phyloP scores from a whole-genome alignment of 164 flowering plant species.

The Stephania japonica region DNA sequence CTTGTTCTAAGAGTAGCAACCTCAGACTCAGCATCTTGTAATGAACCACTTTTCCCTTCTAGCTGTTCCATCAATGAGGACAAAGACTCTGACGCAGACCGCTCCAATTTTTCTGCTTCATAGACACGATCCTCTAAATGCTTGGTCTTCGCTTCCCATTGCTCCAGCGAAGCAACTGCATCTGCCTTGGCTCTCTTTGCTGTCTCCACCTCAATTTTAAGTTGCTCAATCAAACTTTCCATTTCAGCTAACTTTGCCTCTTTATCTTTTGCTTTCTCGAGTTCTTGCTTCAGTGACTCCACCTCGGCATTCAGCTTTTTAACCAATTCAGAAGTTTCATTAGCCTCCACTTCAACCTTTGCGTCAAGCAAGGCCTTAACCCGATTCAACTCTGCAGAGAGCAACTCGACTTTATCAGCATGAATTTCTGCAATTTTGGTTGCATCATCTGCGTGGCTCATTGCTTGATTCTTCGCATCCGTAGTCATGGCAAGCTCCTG shows the following conservation, averaged over 20 bases:
- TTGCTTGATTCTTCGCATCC: conserved; percentile 77
- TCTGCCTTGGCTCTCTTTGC: conserved; percentile 69
- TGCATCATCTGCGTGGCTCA: conserved; percentile 79
- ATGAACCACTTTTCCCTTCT: conserved; percentile 50
- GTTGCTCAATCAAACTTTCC: conserved; percentile 24
- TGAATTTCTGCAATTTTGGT: conserved; percentile 81
- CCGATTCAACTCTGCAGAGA: conserved; percentile 53
- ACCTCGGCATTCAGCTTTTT: conserved; percentile 48
- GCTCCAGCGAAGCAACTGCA: conserved; percentile 49
- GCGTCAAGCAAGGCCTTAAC: conserved; percentile 67
- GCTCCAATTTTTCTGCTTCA: conserved; percentile 57
- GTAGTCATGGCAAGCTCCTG: conserved; percentile 64
- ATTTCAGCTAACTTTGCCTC: conserved; percentile 17
- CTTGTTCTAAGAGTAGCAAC: conserved; percentile 55
- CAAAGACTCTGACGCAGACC: conserved; percentile 66
- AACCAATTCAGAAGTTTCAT: conserved; percentile 36
- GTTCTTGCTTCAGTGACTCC: conserved; percentile 44
- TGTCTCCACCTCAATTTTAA: conserved; percentile 62
- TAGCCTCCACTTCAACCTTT: conserved; percentile 39
- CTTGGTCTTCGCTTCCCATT: conserved; percentile 52
- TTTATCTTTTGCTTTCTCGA: conserved; percentile 16
- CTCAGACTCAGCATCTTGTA: conserved; percentile 68
- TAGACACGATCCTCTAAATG: conserved; percentile 41
- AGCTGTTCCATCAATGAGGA: conserved; percentile 61
- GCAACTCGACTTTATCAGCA: conserved; percentile 62